Percentiles rank a stretch among this genome's conserved stretches.
Conservation (phyloP, 1,139 yeast genomes). For the Debaryomycetaceae sp. region DNA sequence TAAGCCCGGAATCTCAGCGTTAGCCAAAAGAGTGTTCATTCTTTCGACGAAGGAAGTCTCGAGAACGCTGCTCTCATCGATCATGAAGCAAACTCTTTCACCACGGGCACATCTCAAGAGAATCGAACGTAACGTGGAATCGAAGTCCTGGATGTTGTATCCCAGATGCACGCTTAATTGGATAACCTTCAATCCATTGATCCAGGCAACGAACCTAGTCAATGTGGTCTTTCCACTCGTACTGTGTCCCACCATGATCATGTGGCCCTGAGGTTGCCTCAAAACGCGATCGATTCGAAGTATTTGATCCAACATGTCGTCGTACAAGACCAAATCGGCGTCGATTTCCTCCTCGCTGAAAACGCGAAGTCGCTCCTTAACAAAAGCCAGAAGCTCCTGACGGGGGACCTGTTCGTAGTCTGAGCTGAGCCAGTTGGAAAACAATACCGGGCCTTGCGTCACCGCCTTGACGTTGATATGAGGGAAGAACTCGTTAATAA, state of each 20-base stretch:
- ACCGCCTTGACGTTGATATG: slow-evolving; percentile 33
- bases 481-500: slow-evolving; percentile 43
- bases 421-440: slow-evolving; percentile 70
- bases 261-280: slow-evolving; percentile 84
- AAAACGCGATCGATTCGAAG: slow-evolving; percentile 79
- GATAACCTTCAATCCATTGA: slow-evolving; percentile 65
- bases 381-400: slow-evolving; percentile 47
- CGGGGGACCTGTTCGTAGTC: slow-evolving; percentile 56
- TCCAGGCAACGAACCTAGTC: slow-evolving; percentile 85
- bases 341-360: slow-evolving; percentile 78
- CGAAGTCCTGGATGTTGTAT: slow-evolving; percentile 64
- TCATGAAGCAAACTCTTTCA: slow-evolving; percentile 64
- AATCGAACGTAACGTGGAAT: slow-evolving; percentile 52
- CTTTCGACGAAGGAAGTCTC: slow-evolving; percentile 83
- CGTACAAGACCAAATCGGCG: slow-evolving; percentile 57
- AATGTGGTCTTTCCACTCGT: slow-evolving; percentile 80
- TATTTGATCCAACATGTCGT: slow-evolving; percentile 70
- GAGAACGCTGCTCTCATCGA: slow-evolving; percentile 76
- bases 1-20: slow-evolving; percentile 88
- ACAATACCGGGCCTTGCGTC: slow-evolving; percentile 51
- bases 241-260: slow-evolving; percentile 82
- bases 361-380: slow-evolving; percentile 60
- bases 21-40: slow-evolving; percentile 88
- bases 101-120: slow-evolving; percentile 47
- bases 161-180: slow-evolving; percentile 56